These are phyloP conservation scores for Globisporangium okanoganense DNA, from an alignment of 352 stramenopile species.

Conservation along the genomic window DNA sequence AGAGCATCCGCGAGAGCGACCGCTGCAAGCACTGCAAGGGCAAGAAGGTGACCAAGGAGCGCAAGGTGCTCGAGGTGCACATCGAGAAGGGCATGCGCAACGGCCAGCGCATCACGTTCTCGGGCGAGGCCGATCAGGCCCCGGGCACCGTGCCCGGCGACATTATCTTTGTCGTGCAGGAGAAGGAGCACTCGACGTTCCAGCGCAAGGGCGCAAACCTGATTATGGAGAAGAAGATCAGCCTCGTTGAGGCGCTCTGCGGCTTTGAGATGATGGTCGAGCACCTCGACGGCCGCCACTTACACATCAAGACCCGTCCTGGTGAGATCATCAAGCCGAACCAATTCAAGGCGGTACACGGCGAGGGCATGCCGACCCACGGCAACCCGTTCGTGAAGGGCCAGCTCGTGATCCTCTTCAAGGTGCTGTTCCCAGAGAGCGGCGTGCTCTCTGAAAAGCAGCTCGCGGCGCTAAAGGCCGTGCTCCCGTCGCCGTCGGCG, in stretches of 20 bases:
- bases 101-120: conserved; percentile 97
- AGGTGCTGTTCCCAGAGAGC: conserved; percentile 95
- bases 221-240: conserved; percentile 95
- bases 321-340: conserved; percentile 93
- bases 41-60: conserved; percentile 95
- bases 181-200: conserved; percentile 96
- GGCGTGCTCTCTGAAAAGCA: conserved; percentile 84
- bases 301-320: conserved; percentile 91
- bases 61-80: conserved; percentile 98
- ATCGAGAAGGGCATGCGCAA: conserved; percentile 98
- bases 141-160: conserved; percentile 88
- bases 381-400: conserved; percentile 98
- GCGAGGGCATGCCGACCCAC: conserved; percentile 97
- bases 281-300: conserved; percentile 89
- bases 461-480: conserved; percentile 59
- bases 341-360: conserved; percentile 92
- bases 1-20: conserved; percentile 92
- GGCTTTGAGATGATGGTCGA: conserved; percentile 91
- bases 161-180: conserved; percentile 98
- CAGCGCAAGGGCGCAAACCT: conserved; percentile 97
- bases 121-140: conserved; percentile 95
- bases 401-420: conserved; percentile 98
- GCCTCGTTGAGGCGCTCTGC: conserved; percentile 92
- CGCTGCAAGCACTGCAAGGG: conserved; percentile 92
- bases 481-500: conserved; percentile 50